These are phyloP conservation scores for Lachnum nothofagi DNA, from an alignment of 2,329 filamentous ascomycete species.

Conservation along the genomic window DNA sequence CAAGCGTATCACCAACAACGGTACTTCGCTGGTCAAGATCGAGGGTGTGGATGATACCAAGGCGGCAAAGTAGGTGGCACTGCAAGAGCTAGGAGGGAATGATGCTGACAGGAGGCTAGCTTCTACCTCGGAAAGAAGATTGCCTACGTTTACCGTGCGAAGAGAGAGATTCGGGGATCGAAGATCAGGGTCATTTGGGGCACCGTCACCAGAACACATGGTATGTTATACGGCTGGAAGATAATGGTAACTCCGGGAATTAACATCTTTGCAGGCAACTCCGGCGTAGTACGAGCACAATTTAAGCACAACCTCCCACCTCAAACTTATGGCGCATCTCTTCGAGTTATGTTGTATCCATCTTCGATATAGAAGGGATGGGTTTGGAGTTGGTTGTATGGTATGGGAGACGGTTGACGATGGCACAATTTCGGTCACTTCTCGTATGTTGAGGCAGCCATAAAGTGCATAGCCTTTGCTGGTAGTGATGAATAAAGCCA, in stretches of 20 bases:
- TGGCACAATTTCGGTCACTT: constrained; percentile 53
- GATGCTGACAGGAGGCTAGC: constrained; percentile 31
- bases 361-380: constrained; percentile 76
- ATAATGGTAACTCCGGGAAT: neutral
- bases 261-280: constrained; percentile 65
- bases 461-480: constrained; percentile 48
- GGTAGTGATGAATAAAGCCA: constrained; percentile 50
- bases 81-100: neutral
- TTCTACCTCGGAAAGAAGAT: constrained; percentile 99
- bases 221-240: constrained; percentile 46
- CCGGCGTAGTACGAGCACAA: constrained; percentile 94
- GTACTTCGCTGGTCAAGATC: constrained; percentile 94
- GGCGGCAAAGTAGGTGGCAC: constrained; percentile 69
- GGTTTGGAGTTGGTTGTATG: constrained; percentile 42
- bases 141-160: constrained; percentile 95
- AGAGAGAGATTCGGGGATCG: constrained; percentile 90
- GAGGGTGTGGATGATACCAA: constrained; percentile 91
- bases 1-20: constrained; percentile 85
- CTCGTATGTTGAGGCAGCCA: constrained; percentile 46
- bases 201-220: constrained; percentile 94
- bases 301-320: constrained; percentile 94
- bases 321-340: constrained; percentile 92
- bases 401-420: constrained; percentile 58
- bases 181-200: constrained; percentile 99
- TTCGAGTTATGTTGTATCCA: constrained; percentile 97